Percentiles rank a stretch among this genome's conserved stretches.
Evolutionary conservation across 2,329 filamentous ascomycete genomes (phyloP).

Genomic region (Teratosphaeria nubilosa): DNA sequence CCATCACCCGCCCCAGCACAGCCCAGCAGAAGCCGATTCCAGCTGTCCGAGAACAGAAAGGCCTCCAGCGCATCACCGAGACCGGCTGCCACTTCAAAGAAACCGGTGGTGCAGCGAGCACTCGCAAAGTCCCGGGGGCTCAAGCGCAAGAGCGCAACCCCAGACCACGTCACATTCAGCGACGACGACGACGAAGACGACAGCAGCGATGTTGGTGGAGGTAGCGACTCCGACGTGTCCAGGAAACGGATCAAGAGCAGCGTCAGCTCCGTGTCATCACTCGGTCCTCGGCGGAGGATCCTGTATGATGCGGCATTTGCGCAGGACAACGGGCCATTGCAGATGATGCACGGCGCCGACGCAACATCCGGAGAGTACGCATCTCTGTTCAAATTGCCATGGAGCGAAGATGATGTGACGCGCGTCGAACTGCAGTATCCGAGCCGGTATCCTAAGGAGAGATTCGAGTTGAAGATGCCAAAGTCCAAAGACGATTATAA

Average conservation of each 20-base stretch:
- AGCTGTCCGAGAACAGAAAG: conserved; percentile 7
- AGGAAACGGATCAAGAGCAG: conserved; percentile 28
- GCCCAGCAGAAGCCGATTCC: conserved; percentile 14
- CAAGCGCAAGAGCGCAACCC: conserved; percentile 27
- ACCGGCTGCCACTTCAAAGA: background rate
- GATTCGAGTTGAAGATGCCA: conserved; percentile 67
- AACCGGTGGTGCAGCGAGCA: conserved; percentile 1
- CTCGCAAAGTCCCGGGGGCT: conserved; percentile 12
- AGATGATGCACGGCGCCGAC: conserved; percentile 32
- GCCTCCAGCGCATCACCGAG: background rate
- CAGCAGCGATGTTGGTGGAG: conserved; percentile 21
- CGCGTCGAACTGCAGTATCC: conserved; percentile 68
- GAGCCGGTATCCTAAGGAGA: conserved; percentile 39
- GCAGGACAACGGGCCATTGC: conserved; percentile 17
- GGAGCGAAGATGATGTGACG: conserved; percentile 30
- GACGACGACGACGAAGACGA: conserved; percentile 22
- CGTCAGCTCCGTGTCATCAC: conserved; percentile 16
- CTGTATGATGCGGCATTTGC: conserved; percentile 13
- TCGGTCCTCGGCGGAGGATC: conserved; percentile 14
- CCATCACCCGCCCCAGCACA: conserved; percentile 4
- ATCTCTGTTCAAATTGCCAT: conserved; percentile 40
- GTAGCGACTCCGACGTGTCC: conserved; percentile 25
- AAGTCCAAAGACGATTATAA: conserved; percentile 58
- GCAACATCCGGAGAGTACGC: conserved; percentile 30
- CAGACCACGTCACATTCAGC: conserved; percentile 22